These are phyloP conservation scores for Talaromyces sp. DNA, from an alignment of 2,329 filamentous ascomycete species.

Conservation along the genomic window DNA sequence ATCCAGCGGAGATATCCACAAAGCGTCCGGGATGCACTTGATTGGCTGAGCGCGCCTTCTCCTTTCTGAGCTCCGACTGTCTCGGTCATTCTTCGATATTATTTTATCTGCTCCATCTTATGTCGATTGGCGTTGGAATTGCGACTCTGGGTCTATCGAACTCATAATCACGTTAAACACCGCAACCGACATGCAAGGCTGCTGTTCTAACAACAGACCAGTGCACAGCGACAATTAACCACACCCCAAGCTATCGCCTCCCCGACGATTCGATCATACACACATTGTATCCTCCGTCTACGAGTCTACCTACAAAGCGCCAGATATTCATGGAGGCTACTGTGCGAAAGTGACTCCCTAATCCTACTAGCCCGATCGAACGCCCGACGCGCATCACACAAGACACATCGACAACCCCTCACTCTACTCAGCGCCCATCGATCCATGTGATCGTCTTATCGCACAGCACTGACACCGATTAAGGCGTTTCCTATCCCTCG, in stretches of 20 bases:
- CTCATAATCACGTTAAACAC: not conserved
- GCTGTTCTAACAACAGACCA: not conserved
- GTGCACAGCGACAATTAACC: not conserved
- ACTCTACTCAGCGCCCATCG: not conserved
- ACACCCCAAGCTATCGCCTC: not conserved
- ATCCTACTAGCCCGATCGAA: not conserved
- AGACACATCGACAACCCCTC: conserved; percentile 7
- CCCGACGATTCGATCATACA: not conserved
- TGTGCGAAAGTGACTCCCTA: not conserved
- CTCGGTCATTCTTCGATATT: not conserved
- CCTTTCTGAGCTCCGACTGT: conserved; percentile 4
- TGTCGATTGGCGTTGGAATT: not conserved
- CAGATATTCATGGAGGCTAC: not conserved
- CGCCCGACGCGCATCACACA: not conserved
- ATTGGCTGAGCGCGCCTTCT: not conserved
- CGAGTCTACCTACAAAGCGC: not conserved
- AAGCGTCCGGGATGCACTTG: not conserved
- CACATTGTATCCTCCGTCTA: not conserved
- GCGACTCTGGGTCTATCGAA: not conserved
- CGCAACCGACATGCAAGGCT: not conserved
- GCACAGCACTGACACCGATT: conserved; percentile 5
- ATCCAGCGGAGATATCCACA: conserved; percentile 6
- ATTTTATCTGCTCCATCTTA: not conserved
- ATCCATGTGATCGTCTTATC: conserved; percentile 13
- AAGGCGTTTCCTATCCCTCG: not conserved